Percentiles rank a stretch among this genome's conserved stretches.
Evolutionary conservation across 768 basidiomycete species (phyloP).

Genomic region (Mycena epipterygia): DNA sequence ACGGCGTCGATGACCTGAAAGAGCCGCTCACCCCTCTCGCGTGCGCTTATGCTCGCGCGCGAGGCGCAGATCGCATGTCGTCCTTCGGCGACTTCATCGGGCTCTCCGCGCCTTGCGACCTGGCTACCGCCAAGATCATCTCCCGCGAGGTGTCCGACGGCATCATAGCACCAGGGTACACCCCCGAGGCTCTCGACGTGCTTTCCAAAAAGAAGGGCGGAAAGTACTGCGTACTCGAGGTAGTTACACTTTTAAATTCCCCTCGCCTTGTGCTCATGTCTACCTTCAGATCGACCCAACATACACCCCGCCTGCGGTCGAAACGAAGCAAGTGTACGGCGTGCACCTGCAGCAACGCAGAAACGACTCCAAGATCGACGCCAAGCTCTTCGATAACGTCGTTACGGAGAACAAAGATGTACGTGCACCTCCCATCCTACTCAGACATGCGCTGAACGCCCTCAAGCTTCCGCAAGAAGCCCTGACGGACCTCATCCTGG

Average conservation of each 20-base stretch:
- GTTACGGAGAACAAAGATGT: slow-evolving; percentile 93
- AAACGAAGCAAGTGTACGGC: slow-evolving; percentile 97
- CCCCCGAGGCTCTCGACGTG: slow-evolving; percentile 88
- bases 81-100: slow-evolving; percentile 99
- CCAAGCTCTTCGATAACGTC: slow-evolving; percentile 85
- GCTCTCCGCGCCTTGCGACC: slow-evolving; percentile 91
- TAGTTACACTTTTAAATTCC: slow-evolving; percentile 46
- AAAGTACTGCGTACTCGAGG: slow-evolving; percentile 98
- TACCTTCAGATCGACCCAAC: slow-evolving; percentile 83
- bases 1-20: slow-evolving; percentile 96
- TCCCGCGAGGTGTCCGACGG: slow-evolving; percentile 99
- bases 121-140: slow-evolving; percentile 95
- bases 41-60: slow-evolving; percentile 94
- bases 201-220: slow-evolving; percentile 97
- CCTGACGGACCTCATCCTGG: slow-evolving; percentile 93
- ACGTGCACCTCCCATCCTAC: slow-evolving; percentile 39
- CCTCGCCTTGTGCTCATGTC: neutral
- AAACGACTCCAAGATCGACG: slow-evolving; percentile 91
- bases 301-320: slow-evolving; percentile 83
- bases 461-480: slow-evolving; percentile 81
- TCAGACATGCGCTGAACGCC: slow-evolving; percentile 11
- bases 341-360: slow-evolving; percentile 90
- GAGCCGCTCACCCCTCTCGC: slow-evolving; percentile 91
- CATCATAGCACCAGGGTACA: slow-evolving; percentile 96
- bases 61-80: slow-evolving; percentile 99